Conservation (phyloP, 2,329 filamentous ascomycete genomes). For the Trichoderma arundinaceum region DNA sequence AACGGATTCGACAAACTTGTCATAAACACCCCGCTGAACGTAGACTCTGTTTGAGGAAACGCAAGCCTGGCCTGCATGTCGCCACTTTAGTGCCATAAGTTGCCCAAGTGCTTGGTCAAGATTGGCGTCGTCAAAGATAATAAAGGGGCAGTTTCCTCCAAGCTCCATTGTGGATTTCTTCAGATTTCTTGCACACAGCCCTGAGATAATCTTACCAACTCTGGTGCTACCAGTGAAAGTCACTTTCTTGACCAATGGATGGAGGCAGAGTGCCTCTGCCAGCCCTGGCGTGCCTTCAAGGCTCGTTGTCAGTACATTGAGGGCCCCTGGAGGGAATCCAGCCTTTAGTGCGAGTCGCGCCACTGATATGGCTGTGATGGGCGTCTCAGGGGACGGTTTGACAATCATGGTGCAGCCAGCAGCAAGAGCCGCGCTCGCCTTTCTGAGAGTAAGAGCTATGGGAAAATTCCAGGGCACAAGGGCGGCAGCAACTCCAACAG, state of each 20-base stretch:
- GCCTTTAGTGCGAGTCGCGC: slow-evolving; percentile 71
- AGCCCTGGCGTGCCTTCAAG: slow-evolving; percentile 52
- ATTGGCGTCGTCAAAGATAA: slow-evolving; percentile 72
- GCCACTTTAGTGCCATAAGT: slow-evolving; percentile 69
- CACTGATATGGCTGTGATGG: slow-evolving; percentile 72
- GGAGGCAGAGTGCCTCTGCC: slow-evolving; percentile 54
- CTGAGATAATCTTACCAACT: slow-evolving; percentile 70
- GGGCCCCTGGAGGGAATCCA: slow-evolving; percentile 75
- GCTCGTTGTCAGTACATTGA: slow-evolving; percentile 58
- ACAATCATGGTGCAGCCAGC: slow-evolving; percentile 78
- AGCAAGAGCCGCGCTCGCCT: slow-evolving; percentile 63
- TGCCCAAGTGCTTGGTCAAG: slow-evolving; percentile 69
- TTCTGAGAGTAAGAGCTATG: slow-evolving; percentile 55
- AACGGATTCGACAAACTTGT: slow-evolving; percentile 62
- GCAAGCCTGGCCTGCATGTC: slow-evolving; percentile 74
- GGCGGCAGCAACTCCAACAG: slow-evolving; percentile 45
- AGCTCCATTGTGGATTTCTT: slow-evolving; percentile 73
- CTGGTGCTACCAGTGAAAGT: slow-evolving; percentile 78
- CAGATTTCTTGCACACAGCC: slow-evolving; percentile 63
- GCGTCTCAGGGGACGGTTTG: slow-evolving; percentile 76
- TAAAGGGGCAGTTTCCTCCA: slow-evolving; percentile 70
- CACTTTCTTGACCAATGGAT: slow-evolving; percentile 62
- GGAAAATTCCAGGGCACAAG: slow-evolving; percentile 64
- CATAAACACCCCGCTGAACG: slow-evolving; percentile 65
- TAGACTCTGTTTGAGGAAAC: slow-evolving; percentile 68